Evolutionary conservation across 2,329 filamentous ascomycete genomes (phyloP), one percentile per base, ranked within the genome.

Genomic region (Chrysoporthe cubensis): DNA sequence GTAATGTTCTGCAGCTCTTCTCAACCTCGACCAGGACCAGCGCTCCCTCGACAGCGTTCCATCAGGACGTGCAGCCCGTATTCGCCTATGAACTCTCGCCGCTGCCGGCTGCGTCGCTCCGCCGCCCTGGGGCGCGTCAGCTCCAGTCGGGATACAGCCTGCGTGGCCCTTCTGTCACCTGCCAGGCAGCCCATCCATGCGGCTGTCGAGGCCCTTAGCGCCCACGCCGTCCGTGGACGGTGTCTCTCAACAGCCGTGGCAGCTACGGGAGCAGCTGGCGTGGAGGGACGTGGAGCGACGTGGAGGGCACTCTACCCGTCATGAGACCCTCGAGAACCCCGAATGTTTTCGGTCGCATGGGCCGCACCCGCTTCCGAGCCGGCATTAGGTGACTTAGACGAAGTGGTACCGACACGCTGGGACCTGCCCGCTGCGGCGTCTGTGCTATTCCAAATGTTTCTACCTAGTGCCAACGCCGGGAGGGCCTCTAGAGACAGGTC

Each of bases 321-420:
- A 48, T 37, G 40, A 62, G 60, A 2, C 34, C 7, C 13, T 50
- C 32, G 26, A 62, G 60, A 42, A 50, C 54, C 43, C 65, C 67
- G 65, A 67, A 26, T 46, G 61, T 62, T 65, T 69, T 67, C 61
- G 67, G 64, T 54, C 67, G 63, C 46, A n/a, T 44, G 62, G 58
- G 66, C 60, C 26, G 9, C 32, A 44, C 43, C 57, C 65, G 61
- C 66, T 62, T 61, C 62, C 67, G 65, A 69, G 43, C 67, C 64
- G 64, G 59, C 54, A 18, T 40, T 7, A 18, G 18, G 16, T 57
- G 3, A 34, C 37, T 14, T 14, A 26, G 57, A 13, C 21, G 11
- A 59, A 42, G n/a, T 26, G 9, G 40, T 59, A 59, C 57, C 57
- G 40, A 59, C 40, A 21, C 40, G 18, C 21, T 50, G 44, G 44